Evolutionary conservation across 2,329 filamentous ascomycete genomes (phyloP).

Genomic region (Sarocladiaceae sp.): DNA sequence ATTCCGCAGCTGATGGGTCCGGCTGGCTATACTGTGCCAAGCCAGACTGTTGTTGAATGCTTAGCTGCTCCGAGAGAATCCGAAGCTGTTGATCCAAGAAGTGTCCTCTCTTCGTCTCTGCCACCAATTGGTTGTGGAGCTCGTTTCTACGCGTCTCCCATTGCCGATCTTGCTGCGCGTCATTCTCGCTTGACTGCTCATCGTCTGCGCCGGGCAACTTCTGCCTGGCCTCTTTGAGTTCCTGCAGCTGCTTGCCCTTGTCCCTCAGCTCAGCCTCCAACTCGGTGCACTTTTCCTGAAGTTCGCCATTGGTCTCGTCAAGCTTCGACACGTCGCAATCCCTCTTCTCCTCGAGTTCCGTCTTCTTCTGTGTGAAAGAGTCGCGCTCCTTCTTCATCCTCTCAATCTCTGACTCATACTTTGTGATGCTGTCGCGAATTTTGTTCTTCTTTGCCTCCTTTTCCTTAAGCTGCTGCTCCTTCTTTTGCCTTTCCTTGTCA

Average conservation of each 20-base stretch:
- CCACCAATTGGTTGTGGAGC: conserved; percentile 44
- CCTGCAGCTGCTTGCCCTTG: conserved; percentile 63
- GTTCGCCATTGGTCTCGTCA: conserved; percentile 49
- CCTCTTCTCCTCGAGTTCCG: conserved; percentile 45
- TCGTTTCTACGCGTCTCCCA: conserved; percentile 52
- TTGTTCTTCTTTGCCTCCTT: conserved; percentile 66
- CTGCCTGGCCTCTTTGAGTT: conserved; percentile 67
- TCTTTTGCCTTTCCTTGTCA: conserved; percentile 73
- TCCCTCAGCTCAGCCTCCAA: conserved; percentile 72
- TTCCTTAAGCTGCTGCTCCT: conserved; percentile 67
- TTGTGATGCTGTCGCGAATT: conserved; percentile 63
- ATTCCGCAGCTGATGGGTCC: conserved; percentile 32
- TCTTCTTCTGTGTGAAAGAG: conserved; percentile 50
- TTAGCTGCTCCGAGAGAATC: conserved; percentile 43
- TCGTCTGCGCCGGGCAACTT: conserved; percentile 59
- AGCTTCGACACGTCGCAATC: conserved; percentile 49
- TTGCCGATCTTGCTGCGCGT: conserved; percentile 47
- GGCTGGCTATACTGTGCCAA: conserved; percentile 41
- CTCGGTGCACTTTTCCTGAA: conserved; percentile 60
- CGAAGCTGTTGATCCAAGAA: conserved; percentile 43
- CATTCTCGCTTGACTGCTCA: conserved; percentile 49
- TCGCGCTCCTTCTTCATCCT: conserved; percentile 54
- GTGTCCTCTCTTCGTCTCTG: conserved; percentile 42
- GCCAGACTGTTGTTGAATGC: conserved; percentile 36
- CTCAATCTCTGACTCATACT: conserved; percentile 61